Evolutionary conservation across 106 monocot genomes (phyloP).

Genomic region (Narthecium ossifragum): DNA sequence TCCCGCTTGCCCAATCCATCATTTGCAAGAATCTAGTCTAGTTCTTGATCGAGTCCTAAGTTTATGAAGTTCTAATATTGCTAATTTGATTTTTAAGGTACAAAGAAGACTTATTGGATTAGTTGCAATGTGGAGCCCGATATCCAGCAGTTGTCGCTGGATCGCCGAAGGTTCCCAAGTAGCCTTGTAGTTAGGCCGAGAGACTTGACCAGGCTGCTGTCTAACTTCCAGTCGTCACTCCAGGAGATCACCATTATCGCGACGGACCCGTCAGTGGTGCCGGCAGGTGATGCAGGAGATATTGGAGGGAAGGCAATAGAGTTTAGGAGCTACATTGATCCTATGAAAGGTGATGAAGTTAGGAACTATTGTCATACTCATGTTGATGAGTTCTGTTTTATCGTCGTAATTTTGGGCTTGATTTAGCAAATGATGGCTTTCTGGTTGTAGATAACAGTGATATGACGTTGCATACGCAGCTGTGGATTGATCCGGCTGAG

Average conservation of each 20-base stretch:
- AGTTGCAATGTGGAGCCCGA: slow-evolving; percentile 83
- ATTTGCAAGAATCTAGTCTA: too few relatives aligned
- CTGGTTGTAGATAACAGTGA: slow-evolving; percentile 65
- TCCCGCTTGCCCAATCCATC: too few relatives aligned
- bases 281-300: slow-evolving; percentile 34
- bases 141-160: slow-evolving; percentile 70
- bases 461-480: slow-evolving; percentile 75
- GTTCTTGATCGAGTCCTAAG: too few relatives aligned
- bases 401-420: not conserved
- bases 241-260: slow-evolving; percentile 93
- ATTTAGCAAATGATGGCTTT: not conserved
- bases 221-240: slow-evolving; percentile 88
- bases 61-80: too few relatives aligned
- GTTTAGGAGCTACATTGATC: slow-evolving; percentile 88
- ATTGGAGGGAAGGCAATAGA: slow-evolving; percentile 91
- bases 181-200: slow-evolving; percentile 70
- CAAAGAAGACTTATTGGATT: slow-evolving; percentile 89
- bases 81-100: slow-evolving; percentile 27
- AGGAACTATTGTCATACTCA: not conserved
- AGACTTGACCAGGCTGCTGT: slow-evolving; percentile 64
- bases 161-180: slow-evolving; percentile 56
- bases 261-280: slow-evolving; percentile 39
- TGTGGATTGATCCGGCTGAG: slow-evolving; percentile 92
- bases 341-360: slow-evolving; percentile 51
- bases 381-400: slow-evolving; percentile 1